Evolutionary conservation across 1,139 yeast genomes (phyloP), one percentile per base, ranked within the genome.

Genomic region (Hyphopichia fennica): DNA sequence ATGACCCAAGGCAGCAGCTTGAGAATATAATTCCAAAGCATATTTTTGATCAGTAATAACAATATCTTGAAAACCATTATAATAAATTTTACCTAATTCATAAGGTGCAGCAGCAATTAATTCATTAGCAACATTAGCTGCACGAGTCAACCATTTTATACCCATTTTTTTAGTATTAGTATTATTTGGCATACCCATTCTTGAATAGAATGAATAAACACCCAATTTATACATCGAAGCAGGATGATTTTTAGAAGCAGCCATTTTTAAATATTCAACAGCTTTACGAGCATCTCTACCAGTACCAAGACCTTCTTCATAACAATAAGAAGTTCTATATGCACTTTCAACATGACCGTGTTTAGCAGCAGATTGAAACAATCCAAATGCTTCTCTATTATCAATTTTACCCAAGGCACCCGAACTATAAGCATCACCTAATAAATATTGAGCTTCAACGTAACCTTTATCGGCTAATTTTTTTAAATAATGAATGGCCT

Each of bases 201-300:
- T 75, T 9, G 89, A 82, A 57, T 88, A 81, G 60, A 86, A 93
- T 33, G 90, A 85, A 49, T 91, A 90, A 39, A 88, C 74, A 6
- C 98, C 98, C 48, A 90, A 72, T 57, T 91, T 87, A 66, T 86
- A 86, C 96, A 91, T 89, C 4, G 98, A 96, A 13, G 96, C 93
- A 0, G 97, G 90, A 60, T 93, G 99, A 57, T 88, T 88, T 57
- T 86, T 85, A 23, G 91, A 77, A 0, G 98, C 96, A 0, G 98
- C 96, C 62, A 84, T 84, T 57, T 87, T 85, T 47, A 89, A 69
- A 61, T 84, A 90, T 51, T 88, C 95, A 11, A 89, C 69, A 1
- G 96, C 93, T 55, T 89, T 84, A 44, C 96, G 77, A 1, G 96
- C 82, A 62, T 93, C 97, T 54, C 95, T 79, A 15, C 90, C 83